Base-by-base conservation (phyloP, 805 yeast genomes). In the Starmera amethionina region DNA sequence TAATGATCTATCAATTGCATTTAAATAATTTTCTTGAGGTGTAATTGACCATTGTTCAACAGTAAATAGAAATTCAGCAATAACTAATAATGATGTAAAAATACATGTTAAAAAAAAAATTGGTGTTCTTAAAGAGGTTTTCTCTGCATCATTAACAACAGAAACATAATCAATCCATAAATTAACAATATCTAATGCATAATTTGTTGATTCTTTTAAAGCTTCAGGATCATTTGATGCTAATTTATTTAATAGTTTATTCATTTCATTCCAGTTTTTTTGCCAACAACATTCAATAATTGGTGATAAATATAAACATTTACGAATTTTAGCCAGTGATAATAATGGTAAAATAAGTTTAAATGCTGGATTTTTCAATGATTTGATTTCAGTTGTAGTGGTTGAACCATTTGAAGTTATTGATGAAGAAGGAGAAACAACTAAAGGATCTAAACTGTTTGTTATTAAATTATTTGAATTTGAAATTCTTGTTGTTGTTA, bases 141-240 rank as follows among this genome's bases (percentile, higher is more conserved):
- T 73, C 46, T 75, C 79, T 1, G 82, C 78, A 54, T 80, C 82
- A 39, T 73, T 72, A 27, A 72, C 72, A 38, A 77, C 73, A 3
- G 81, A 72, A n/a, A 80, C 77, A 38, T 80, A 76, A 46, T 77
- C 82, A 37, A 76, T 75, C 94, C 93, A 83, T 33, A 82, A 61
- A 43, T 77, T 72, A 40, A 83, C 64, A 27, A 82, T 72, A 44
- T 72, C 78, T 35, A 79, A 52, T 1, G 80, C 73, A 48, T 75
- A 71, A 34, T 67, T 68, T 2, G 79, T 68, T 9, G 83, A 73
- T 51, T 81, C 88, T 38, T 80, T 69, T 38, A 81, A 62, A 5
- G 80, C 78, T 45, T 80, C 86, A 39, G 75, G 70, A 52, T 82
- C 80, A 35, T 62, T 59, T 16, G 12, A 11, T 37, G 67, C 62